Evolutionary conservation across 805 yeast genomes (phyloP).

Genomic region (Metschnikowia lochheadii): DNA sequence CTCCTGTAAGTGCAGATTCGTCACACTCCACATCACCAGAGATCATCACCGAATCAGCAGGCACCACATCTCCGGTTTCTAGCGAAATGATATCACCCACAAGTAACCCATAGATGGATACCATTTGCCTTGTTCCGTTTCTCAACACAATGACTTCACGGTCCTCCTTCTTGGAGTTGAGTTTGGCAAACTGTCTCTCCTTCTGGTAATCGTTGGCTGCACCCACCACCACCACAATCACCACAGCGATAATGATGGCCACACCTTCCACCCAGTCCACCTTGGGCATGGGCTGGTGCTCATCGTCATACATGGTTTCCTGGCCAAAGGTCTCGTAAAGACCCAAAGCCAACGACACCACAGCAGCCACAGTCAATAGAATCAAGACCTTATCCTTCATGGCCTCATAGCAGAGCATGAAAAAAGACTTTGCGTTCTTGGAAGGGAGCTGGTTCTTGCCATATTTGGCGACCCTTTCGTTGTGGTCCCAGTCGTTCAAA

Average conservation of each 20-base stretch:
- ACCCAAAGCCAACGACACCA: slow-evolving; percentile 85
- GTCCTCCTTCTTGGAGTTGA: slow-evolving; percentile 85
- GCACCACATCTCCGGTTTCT: slow-evolving; percentile 92
- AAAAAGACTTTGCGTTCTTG: slow-evolving; percentile 63
- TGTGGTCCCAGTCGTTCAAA: slow-evolving; percentile 31
- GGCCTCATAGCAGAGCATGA: slow-evolving; percentile 71
- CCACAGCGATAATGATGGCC: slow-evolving; percentile 88
- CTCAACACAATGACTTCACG: slow-evolving; percentile 75
- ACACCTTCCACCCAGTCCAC: slow-evolving; percentile 99
- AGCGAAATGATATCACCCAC: slow-evolving; percentile 83
- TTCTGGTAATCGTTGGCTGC: slow-evolving; percentile 96
- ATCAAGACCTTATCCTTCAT: slow-evolving; percentile 88
- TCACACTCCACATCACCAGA: slow-evolving; percentile 81
- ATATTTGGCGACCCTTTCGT: slow-evolving; percentile 46
- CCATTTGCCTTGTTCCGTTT: slow-evolving; percentile 59
- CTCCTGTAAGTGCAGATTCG: slow-evolving; percentile 93
- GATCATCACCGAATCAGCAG: slow-evolving; percentile 79
- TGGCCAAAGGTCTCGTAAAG: slow-evolving; percentile 89
- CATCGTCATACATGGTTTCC: slow-evolving; percentile 69
- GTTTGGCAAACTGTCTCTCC: slow-evolving; percentile 84
- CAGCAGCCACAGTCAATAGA: slow-evolving; percentile 78
- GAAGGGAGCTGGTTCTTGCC: slow-evolving; percentile 75
- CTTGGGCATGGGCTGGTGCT: slow-evolving; percentile 71
- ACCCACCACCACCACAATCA: slow-evolving; percentile 88
- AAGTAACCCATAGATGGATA: slow-evolving; percentile 68